Base-by-base conservation (phyloP, 306 rosid species). In the Quercus ilex region DNA sequence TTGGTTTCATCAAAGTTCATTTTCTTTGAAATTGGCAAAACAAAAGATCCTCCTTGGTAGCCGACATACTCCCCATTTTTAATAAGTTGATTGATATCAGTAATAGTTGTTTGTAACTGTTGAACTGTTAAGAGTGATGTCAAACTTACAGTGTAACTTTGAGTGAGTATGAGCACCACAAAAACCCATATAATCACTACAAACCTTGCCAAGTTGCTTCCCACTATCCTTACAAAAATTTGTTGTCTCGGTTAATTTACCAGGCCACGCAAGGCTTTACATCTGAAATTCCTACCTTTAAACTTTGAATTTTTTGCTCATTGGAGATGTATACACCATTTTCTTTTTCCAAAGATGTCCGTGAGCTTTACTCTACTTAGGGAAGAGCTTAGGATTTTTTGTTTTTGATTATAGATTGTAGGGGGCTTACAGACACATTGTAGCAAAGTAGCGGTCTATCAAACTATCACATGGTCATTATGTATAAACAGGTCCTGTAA, bases 201-300 rank as follows among this genome's bases (percentile, higher is more conserved):
- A 73, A 89, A 80, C 73, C 92, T 88, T 2, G 85, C 83, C 85
- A 86, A 79, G 76, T 90, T 89, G 81, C 91, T 86, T 58, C 77
- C 33, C 4, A 92, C 83, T 21, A 2, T 79, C 97, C 97, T 25
- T 92, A 95, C 73, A 82, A 97, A 88, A 74, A 83, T 74, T 30
- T 91, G 56, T 57, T 81, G 72, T 58, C 97, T 77, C 88, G 96
- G 20, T 60, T 87, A n/a, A 69, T 83, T 73, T 91, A 90, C 85
- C 95, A 92, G 69, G 88, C 86, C 46, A 74, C 77, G 1, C 88
- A 89, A 75, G 97, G 94, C 52, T 82, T 75, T 35, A 25, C 82
- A 1, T 82, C 92, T 21, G 89, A 90, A 73, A 80, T 95, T 80
- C 99, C 99, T 23, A 79, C 94, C 14, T 95, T 95, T 81, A 90